Conservation (phyloP, 176 grass and related monocot species). For the Aechmea fasciata region DNA sequence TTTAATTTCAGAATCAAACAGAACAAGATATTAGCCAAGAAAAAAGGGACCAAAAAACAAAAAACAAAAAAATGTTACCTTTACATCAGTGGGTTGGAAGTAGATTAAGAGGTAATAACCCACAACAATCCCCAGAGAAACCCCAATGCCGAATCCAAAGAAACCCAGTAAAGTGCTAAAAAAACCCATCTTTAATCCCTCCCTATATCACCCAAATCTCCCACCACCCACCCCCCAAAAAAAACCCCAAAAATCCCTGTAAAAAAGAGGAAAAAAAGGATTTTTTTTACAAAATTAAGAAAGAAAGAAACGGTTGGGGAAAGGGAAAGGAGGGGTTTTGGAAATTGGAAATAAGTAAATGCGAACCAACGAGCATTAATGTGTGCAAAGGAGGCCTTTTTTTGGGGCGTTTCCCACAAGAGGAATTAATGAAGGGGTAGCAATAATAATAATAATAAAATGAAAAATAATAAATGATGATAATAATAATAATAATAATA, state of each 20-base stretch:
- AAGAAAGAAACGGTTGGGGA: background rate
- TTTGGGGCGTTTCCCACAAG: too few species aligned
- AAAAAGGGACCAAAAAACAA: background rate
- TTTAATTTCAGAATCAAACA: too few species aligned
- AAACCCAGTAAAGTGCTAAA: constrained; percentile 49
- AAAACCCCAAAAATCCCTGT: too few species aligned
- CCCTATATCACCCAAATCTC: background rate
- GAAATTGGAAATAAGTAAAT: too few species aligned
- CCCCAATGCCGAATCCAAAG: constrained; percentile 61
- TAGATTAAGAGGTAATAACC: constrained; percentile 79
- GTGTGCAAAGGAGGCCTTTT: too few species aligned
- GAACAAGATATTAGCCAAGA: too few species aligned
- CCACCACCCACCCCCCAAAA: background rate
- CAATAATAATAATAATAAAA: too few species aligned
- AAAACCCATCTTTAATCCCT: constrained; percentile 40
- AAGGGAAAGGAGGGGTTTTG: background rate
- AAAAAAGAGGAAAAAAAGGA: too few species aligned
- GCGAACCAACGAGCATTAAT: too few species aligned
- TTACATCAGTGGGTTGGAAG: constrained; percentile 62
- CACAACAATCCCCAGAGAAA: constrained; percentile 40
- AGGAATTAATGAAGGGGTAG: too few species aligned
- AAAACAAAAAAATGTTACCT: constrained; percentile 31
- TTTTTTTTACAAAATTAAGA: background rate
- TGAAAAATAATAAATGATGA: too few species aligned
- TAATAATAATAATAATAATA: too few species aligned